Conservation (phyloP, 495 filamentous ascomycete genomes). For the Penicillium cosmopolitanum region DNA sequence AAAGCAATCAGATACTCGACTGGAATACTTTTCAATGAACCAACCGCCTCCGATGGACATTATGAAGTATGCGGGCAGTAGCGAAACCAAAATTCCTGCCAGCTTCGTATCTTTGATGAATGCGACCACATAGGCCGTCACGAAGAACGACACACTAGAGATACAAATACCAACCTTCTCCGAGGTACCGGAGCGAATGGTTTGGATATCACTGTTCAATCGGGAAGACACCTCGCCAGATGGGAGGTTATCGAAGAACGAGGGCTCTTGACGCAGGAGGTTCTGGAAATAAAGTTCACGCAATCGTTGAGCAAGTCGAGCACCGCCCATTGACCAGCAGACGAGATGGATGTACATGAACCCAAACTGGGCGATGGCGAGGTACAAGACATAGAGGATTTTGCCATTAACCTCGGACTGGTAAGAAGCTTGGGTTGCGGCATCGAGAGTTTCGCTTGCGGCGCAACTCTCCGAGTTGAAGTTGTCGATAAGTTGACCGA, state of each 20-base stretch:
- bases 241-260: conserved; percentile 59
- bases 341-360: conserved; percentile 52
- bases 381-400: conserved; percentile 62
- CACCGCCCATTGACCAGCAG: conserved; percentile 62
- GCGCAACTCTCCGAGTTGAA: conserved; percentile 60
- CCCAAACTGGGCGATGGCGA: conserved; percentile 61
- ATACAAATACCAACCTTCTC: conserved; percentile 68
- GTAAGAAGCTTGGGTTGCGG: conserved; percentile 29
- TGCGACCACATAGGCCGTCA: conserved; percentile 64
- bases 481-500: conserved; percentile 66
- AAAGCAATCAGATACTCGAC: conserved; percentile 48
- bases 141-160: conserved; percentile 58
- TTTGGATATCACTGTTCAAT: conserved; percentile 59
- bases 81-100: conserved; percentile 47
- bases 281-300: conserved; percentile 58
- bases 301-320: conserved; percentile 61
- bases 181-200: conserved; percentile 61
- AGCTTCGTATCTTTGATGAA: conserved; percentile 57
- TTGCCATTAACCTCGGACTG: conserved; percentile 54
- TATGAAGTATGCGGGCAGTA: conserved; percentile 64
- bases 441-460: conserved; percentile 9
- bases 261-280: conserved; percentile 61
- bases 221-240: conserved; percentile 61
- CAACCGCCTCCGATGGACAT: conserved; percentile 64
- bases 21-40: conserved; percentile 60